Evolutionary conservation across 805 yeast species (phyloP).

Genomic region (Wickerhamomyces ciferrii): DNA sequence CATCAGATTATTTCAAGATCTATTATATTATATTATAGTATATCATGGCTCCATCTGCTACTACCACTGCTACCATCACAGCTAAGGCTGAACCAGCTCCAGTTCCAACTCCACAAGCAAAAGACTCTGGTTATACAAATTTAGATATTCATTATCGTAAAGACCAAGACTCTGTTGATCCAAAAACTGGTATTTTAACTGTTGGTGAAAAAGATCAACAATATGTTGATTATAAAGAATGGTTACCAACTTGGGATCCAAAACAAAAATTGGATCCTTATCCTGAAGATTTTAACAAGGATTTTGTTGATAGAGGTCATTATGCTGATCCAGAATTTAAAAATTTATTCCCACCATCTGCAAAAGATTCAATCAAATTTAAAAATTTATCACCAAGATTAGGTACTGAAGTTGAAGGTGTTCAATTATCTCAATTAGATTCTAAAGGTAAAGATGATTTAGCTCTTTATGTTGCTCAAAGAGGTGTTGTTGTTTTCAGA

Average conservation of each 20-base stretch:
- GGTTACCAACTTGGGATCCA: slow-evolving; percentile 69
- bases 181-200: slow-evolving; percentile 38
- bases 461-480: slow-evolving; percentile 61
- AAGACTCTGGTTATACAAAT: slow-evolving; percentile 7
- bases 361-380: slow-evolving; percentile 18
- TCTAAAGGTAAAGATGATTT: slow-evolving; percentile 60
- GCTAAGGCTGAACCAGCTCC: background rate
- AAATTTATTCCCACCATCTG: slow-evolving; percentile 39
- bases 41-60: slow-evolving; percentile 1
- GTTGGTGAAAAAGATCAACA: slow-evolving; percentile 38
- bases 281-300: slow-evolving; percentile 45
- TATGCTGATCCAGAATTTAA: slow-evolving; percentile 56
- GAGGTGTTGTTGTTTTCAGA: slow-evolving; percentile 65
- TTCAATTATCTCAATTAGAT: slow-evolving; percentile 52
- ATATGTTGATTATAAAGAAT: slow-evolving; percentile 41
- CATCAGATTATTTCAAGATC: too few relatives aligned
- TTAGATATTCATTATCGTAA: slow-evolving; percentile 42
- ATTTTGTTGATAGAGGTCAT: slow-evolving; percentile 50
- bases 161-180: slow-evolving; percentile 42
- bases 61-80: background rate
- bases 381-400: slow-evolving; percentile 59
- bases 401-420: slow-evolving; percentile 58
- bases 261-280: slow-evolving; percentile 44
- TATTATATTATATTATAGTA: too few relatives aligned
- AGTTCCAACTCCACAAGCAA: background rate